These are phyloP conservation scores for Brachypodium distachyon DNA, from an alignment of 202 grass and related monocot species.

Conservation along the genomic window DNA sequence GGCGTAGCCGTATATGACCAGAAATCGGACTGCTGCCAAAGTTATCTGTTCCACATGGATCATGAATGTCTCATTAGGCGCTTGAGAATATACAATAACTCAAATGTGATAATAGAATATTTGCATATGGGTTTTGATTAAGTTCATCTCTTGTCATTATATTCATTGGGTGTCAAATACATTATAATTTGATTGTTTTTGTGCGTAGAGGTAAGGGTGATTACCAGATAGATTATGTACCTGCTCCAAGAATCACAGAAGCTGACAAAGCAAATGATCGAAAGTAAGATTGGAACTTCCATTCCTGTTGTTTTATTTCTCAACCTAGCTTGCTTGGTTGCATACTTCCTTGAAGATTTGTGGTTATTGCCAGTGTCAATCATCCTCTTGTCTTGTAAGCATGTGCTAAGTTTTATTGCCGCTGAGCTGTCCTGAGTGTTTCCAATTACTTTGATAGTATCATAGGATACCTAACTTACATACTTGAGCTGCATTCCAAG, in stretches of 20 bases:
- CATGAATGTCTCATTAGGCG: not conserved
- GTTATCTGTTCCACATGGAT: not conserved
- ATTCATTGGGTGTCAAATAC: not conserved
- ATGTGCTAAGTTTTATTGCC: not conserved
- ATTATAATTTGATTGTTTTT: constrained; percentile 1
- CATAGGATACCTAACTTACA: not conserved
- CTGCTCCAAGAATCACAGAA: constrained; percentile 93
- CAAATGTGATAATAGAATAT: not conserved
- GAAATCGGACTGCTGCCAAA: not conserved
- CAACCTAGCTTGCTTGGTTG: not conserved
- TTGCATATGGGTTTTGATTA: not conserved
- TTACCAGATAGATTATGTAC: constrained; percentile 88
- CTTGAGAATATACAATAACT: not conserved
- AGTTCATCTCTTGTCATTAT: not conserved
- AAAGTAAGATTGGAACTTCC: constrained; percentile 44
- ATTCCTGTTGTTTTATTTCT: constrained; percentile 3
- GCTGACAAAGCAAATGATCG: constrained; percentile 86
- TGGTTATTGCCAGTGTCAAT: not conserved
- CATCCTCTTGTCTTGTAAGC: not conserved
- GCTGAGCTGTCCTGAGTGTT: not conserved
- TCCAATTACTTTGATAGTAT: not conserved
- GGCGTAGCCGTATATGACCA: not conserved
- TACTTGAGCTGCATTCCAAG: not conserved
- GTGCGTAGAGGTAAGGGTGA: constrained; percentile 75
- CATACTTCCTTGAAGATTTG: not conserved